Evolutionary conservation across 768 basidiomycete species (phyloP).

Genomic region (Naganishia kalamii): DNA sequence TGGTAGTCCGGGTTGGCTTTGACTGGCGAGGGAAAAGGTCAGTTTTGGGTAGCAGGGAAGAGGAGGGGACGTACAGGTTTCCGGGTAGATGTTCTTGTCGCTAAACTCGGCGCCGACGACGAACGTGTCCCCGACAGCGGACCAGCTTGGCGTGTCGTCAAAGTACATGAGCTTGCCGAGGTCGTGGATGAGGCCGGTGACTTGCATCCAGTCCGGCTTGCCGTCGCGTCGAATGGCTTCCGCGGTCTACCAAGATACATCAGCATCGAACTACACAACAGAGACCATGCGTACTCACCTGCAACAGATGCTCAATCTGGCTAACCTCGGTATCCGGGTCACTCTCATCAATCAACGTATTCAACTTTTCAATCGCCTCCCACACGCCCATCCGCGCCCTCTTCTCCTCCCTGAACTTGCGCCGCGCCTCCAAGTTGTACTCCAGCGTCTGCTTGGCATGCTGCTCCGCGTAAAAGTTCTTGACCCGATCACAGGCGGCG

Average conservation of each 20-base stretch:
- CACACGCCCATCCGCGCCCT: conserved; percentile 62
- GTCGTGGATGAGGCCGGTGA: conserved; percentile 79
- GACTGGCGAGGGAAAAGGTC: conserved; percentile 14
- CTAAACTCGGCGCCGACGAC: conserved; percentile 82
- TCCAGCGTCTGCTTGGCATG: conserved; percentile 69
- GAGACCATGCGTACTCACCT: conserved; percentile 40
- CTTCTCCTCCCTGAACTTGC: conserved; percentile 61
- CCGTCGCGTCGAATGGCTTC: conserved; percentile 46
- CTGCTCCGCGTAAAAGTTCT: conserved; percentile 48
- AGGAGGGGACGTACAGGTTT: conserved; percentile 29
- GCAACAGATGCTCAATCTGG: conserved; percentile 84
- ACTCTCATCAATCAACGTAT: conserved; percentile 80
- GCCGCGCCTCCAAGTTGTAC: conserved; percentile 70
- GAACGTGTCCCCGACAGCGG: conserved; percentile 80
- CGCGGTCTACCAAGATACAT: conserved; percentile 29
- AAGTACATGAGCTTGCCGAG: conserved; percentile 79
- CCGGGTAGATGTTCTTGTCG: conserved; percentile 51
- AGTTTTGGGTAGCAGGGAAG: not conserved
- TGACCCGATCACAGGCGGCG: conserved; percentile 41
- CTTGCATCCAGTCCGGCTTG: conserved; percentile 48
- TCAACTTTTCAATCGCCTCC: conserved; percentile 55
- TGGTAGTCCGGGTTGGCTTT: conserved; percentile 42
- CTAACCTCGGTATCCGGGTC: conserved; percentile 62
- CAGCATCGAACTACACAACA: not conserved
- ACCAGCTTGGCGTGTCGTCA: conserved; percentile 76